Percentiles rank a stretch among this genome's conserved stretches.
Evolutionary conservation across 73 alveolate species (phyloP).

Genomic region (Uronychia setigera): DNA sequence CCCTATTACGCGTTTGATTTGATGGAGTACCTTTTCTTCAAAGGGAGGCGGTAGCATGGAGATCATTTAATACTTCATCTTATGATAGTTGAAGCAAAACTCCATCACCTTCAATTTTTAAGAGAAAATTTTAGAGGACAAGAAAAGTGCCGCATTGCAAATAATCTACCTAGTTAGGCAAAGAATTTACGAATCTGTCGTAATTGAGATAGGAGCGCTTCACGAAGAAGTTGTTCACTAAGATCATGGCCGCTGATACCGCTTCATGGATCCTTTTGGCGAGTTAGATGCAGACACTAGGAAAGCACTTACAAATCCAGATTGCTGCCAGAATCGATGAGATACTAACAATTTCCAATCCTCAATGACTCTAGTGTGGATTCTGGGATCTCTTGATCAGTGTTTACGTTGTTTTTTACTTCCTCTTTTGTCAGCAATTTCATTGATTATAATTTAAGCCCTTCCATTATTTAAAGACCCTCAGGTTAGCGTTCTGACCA

Average conservation of each 20-base stretch:
- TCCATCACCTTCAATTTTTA: not conserved
- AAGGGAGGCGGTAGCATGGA: not conserved
- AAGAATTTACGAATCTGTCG: slow-evolving; percentile 1
- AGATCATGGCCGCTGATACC: not conserved
- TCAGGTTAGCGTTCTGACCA: too few species aligned
- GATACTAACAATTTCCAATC: not conserved
- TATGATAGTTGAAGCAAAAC: not conserved
- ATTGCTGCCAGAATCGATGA: not conserved
- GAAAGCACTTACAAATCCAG: not conserved
- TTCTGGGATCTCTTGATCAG: not conserved
- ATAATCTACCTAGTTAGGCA: not conserved
- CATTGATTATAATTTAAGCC: too few species aligned
- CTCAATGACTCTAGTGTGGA: not conserved
- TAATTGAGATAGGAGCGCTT: not conserved
- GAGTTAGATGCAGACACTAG: not conserved
- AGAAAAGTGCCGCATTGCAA: not conserved
- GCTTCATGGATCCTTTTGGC: not conserved
- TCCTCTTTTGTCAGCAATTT: too few species aligned
- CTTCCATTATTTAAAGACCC: too few species aligned
- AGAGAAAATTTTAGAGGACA: not conserved
- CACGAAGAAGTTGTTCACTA: not conserved
- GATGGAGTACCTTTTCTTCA: not conserved
- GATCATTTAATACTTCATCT: not conserved
- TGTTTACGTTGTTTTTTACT: not conserved
- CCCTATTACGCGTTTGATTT: not conserved